Evolutionary conservation across 2,329 filamentous ascomycete genomes (phyloP).

Genomic region (Neofusicoccum kwambonambiense): DNA sequence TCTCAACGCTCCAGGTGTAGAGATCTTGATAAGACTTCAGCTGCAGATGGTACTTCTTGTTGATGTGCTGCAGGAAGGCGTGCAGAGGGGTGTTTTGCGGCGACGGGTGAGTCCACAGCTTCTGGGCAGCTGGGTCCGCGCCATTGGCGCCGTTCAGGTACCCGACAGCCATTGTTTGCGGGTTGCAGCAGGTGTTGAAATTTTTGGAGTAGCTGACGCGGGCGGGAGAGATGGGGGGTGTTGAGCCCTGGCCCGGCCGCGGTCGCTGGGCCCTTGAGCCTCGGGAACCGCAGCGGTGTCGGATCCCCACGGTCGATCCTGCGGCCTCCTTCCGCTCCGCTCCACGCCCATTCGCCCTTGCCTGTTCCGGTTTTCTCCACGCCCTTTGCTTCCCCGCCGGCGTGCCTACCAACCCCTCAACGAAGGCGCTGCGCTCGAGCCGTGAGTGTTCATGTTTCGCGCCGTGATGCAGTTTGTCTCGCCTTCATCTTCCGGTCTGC

Average conservation of each 20-base stretch:
- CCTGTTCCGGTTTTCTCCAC: neutral
- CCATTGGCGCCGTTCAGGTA: constrained; percentile 6
- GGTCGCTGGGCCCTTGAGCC: neutral
- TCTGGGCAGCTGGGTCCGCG: neutral
- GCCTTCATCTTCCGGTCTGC: no score
- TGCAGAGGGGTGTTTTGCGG: constrained; percentile 69
- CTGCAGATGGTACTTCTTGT: constrained; percentile 62
- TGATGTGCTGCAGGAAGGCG: constrained; percentile 68
- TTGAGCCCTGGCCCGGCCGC: no score
- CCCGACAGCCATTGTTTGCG: neutral
- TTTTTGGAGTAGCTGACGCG: constrained; percentile 1
- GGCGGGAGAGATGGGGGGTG: neutral
- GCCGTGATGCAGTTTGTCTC: no score
- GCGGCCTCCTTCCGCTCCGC: neutral
- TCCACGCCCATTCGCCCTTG: neutral
- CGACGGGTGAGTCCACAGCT: constrained; percentile 67
- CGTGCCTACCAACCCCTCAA: neutral
- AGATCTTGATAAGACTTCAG: constrained; percentile 71
- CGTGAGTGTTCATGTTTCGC: no score
- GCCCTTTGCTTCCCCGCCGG: neutral
- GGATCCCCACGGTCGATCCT: constrained; percentile 3
- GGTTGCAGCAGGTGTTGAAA: neutral
- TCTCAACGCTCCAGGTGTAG: constrained; percentile 79
- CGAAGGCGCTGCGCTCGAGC: no score
- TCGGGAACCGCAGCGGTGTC: neutral